Conservation (phyloP, 192 early-diverging fungal species). For the Paraglomus brasilianum region DNA sequence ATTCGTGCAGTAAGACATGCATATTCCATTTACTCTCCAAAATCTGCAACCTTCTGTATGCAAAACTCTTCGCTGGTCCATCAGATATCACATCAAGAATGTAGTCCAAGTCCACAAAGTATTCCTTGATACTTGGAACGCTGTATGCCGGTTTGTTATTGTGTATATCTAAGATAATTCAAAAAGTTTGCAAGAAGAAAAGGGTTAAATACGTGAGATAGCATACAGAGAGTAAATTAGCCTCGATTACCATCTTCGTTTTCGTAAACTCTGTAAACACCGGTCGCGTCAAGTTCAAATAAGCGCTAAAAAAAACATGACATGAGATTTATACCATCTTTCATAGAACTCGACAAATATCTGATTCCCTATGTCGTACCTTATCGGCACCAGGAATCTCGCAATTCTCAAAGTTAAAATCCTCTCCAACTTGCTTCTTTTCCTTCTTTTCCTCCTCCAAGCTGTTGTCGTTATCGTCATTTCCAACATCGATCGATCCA, state of each 20-base stretch:
- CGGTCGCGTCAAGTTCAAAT: conserved; percentile 56
- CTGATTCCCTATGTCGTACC: conserved; percentile 24
- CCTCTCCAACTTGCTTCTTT: conserved; percentile 39
- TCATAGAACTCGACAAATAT: not conserved
- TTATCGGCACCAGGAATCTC: conserved; percentile 36
- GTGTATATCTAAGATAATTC: conserved; percentile 28
- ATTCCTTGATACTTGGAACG: conserved; percentile 79
- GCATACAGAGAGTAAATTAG: not conserved
- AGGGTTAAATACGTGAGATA: not conserved
- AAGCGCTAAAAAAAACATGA: conserved; percentile 27
- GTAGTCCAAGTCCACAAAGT: conserved; percentile 82
- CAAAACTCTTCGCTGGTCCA: conserved; percentile 92
- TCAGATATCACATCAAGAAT: conserved; percentile 75
- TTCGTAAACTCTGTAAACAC: conserved; percentile 61
- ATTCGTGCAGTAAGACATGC: conserved; percentile 90
- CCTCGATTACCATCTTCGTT: not conserved
- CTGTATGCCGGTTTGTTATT: conserved; percentile 39
- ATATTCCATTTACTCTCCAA: conserved; percentile 92
- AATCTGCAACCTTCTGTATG: conserved; percentile 84
- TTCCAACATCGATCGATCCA: conserved; percentile 17
- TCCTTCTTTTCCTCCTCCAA: conserved; percentile 41
- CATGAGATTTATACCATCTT: not conserved
- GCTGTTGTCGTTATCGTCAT: conserved; percentile 31
- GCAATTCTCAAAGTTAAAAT: conserved; percentile 38
- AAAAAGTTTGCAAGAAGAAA: conserved; percentile 20